Base-by-base conservation (phyloP, 1,284 basidiomycete genomes). In the Malassezia brasiliensis region DNA sequence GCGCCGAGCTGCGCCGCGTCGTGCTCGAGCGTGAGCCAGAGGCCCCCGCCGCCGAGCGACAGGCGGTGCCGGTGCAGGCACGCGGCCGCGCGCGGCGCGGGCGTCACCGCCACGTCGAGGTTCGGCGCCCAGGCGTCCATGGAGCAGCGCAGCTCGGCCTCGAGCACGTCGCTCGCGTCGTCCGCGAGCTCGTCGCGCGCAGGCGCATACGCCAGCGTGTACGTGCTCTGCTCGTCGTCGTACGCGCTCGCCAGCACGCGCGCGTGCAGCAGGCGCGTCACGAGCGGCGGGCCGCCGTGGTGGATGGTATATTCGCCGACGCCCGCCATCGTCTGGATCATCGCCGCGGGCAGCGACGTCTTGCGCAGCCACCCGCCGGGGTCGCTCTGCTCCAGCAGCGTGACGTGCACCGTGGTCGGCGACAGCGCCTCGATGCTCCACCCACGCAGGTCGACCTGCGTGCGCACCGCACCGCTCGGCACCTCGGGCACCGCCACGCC, bases 311-410 rank as follows among this genome's bases (percentile, higher is more conserved):
- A 93, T 63, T 94, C 90, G 37, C 91, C 90, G 3, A 91, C 84
- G 7, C 89, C 89, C 0, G 90, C 86, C 1, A 96, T 78, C 2
- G 84, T 69, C 17, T 63, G 51, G 5, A 76, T 63, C 81, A 98
- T 93, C 66, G 88, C 85, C 35, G 85, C 84, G 0, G 90, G 90
- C 36, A 91, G 90, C 15, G 87, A 87, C 0, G 86, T 84, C 76
- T 96, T 98, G 77, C 89, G 90, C 6, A 89, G 85, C 93, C 93
- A 96, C 47, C 91, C 90, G 72, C 94, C 89, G 2, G 90, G 90
- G 76, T 96, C 91, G 12, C 88, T 90, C 77, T 98, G 94, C 72
- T 98, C 94, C 3, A 99, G 82, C 2, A 99, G 79, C 0, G 91
- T 96, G 52, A 96, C 83, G 34, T 89, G 84, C 0, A 91, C 94